Evolutionary conservation across 2,329 filamentous ascomycete genomes (phyloP).

Genomic region (Clonostachys chloroleuca): DNA sequence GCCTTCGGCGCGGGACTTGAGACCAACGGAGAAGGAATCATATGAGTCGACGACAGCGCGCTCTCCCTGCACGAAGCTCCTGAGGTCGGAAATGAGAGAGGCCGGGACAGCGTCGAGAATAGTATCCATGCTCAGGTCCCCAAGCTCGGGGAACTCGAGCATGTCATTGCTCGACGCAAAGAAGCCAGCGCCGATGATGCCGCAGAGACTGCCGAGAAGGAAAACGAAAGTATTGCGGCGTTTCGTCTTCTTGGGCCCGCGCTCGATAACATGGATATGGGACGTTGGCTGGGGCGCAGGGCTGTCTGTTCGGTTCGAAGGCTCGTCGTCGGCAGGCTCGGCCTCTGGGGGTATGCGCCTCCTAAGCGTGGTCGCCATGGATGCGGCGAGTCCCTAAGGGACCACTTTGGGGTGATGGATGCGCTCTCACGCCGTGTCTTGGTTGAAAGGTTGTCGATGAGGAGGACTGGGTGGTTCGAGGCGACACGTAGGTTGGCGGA

Average conservation of each 20-base stretch:
- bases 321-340: conserved; percentile 11
- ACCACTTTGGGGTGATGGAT: too few species aligned
- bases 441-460: too few species aligned
- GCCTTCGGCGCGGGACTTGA: conserved; percentile 78
- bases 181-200: conserved; percentile 81
- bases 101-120: conserved; percentile 85
- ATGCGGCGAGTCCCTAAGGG: too few species aligned
- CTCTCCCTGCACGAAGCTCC: conserved; percentile 81
- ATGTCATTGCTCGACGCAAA: conserved; percentile 88
- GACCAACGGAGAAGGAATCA: conserved; percentile 88
- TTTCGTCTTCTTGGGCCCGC: conserved; percentile 54
- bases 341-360: conserved; percentile 4
- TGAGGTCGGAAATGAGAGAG: conserved; percentile 79
- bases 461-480: too few species aligned
- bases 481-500: too few species aligned
- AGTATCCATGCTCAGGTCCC: conserved; percentile 77
- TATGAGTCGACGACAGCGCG: conserved; percentile 79
- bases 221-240: conserved; percentile 80
- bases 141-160: conserved; percentile 69
- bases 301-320: conserved; percentile 1
- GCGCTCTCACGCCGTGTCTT: too few species aligned
- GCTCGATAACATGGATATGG: conserved; percentile 37
- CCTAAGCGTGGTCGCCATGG: conserved; percentile 5
- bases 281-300: conserved; percentile 14
- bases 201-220: conserved; percentile 82